A percentile compares a stretch with the other conserved stretches of the same genome.
These are phyloP conservation scores for Rubroboletus satanas DNA, from an alignment of 768 basidiomycete genomes.

Conservation along the genomic window DNA sequence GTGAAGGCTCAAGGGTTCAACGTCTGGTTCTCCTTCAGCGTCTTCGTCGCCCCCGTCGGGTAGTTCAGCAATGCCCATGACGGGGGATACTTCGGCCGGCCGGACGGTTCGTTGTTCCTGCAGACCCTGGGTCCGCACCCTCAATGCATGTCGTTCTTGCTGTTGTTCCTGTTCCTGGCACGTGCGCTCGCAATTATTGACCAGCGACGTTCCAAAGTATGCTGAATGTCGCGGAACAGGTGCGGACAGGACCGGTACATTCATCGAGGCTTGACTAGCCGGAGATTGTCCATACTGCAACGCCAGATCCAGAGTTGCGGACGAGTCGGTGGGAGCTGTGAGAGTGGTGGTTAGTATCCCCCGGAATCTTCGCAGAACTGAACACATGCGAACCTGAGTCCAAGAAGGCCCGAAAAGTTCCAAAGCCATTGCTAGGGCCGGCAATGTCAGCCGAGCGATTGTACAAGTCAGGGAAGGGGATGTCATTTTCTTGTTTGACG, in stretches of 20 bases:
- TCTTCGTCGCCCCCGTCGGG: constrained; percentile 33
- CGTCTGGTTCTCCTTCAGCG: constrained; percentile 34
- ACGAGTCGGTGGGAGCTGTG: constrained; percentile 21
- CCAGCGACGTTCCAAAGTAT: constrained; percentile 29
- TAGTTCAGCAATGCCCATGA: constrained; percentile 29
- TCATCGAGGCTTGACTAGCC: constrained; percentile 20
- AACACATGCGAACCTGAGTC: constrained; percentile 28
- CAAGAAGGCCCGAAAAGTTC: constrained; percentile 18
- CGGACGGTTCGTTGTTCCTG: constrained; percentile 32
- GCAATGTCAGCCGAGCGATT: constrained; percentile 20
- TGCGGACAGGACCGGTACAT: constrained; percentile 25
- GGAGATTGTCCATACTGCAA: constrained; percentile 24
- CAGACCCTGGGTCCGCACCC: constrained; percentile 31
- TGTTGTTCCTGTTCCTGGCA: constrained; percentile 38
- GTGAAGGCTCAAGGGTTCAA: constrained; percentile 28
- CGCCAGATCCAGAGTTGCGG: constrained; percentile 21
- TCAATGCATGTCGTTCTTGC: constrained; percentile 28
- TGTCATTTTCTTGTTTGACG: constrained; percentile 30
- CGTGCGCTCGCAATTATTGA: constrained; percentile 35
- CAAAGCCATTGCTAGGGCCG: constrained; percentile 23
- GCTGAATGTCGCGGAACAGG: constrained; percentile 33
- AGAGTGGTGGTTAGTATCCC: constrained; percentile 1
- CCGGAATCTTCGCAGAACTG: background rate
- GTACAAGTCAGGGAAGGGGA: constrained; percentile 26
- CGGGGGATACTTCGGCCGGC: constrained; percentile 32